Conservation (phyloP, 768 basidiomycete species). For the Leccinum barrowsii region DNA sequence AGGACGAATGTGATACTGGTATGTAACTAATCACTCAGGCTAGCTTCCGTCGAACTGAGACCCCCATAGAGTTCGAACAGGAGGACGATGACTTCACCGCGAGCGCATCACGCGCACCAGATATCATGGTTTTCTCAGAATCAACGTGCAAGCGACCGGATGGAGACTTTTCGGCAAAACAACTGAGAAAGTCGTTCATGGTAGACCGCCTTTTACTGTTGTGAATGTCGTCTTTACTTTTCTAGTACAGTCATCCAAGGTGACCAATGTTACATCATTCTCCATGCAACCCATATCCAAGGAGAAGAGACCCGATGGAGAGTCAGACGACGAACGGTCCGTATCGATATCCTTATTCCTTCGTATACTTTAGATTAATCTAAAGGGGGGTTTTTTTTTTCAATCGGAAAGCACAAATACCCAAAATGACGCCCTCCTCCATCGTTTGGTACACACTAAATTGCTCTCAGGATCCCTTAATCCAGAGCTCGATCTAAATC, state of each 20-base stretch:
- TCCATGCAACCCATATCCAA: constrained; percentile 20
- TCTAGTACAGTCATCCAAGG: constrained; percentile 66
- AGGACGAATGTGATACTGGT: constrained; percentile 20
- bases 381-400: constrained; percentile 2
- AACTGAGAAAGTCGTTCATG: constrained; percentile 71
- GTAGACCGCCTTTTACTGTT: constrained; percentile 34
- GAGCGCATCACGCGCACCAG: constrained; percentile 32
- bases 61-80: constrained; percentile 36
- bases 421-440: constrained; percentile 75
- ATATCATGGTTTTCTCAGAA: constrained; percentile 60
- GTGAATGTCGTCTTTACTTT: background rate
- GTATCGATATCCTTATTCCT: background rate
- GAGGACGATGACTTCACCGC: constrained; percentile 45
- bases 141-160: constrained; percentile 21
- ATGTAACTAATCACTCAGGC: background rate
- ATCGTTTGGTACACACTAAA: constrained; percentile 76
- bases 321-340: constrained; percentile 58
- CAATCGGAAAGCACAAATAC: constrained; percentile 53
- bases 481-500: constrained; percentile 55
- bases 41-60: background rate
- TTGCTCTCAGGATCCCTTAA: constrained; percentile 72
- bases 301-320: constrained; percentile 27
- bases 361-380: background rate
- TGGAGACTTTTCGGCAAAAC: constrained; percentile 29
- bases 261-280: constrained; percentile 48